A percentile compares a stretch with the other conserved stretches of the same genome.
Conservation (phyloP, 192 early-diverging fungal genomes). For the Gaertneriomyces semiglobifer region DNA sequence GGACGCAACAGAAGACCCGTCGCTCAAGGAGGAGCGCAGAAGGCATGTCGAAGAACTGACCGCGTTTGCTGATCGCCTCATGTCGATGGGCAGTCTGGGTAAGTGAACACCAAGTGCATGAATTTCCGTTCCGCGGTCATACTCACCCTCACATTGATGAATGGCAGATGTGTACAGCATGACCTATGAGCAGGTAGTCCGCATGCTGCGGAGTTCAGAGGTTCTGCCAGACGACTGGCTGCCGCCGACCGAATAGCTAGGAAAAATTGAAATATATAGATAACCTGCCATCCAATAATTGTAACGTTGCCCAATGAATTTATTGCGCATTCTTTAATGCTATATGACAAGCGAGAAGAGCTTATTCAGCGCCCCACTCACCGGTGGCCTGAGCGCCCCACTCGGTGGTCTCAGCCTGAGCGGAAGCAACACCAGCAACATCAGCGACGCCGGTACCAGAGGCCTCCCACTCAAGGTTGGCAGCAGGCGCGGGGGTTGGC, state of each 20-base stretch:
- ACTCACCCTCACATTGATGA: not conserved
- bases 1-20: not conserved
- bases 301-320: no score
- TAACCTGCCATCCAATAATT: no score
- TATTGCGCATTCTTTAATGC: no score
- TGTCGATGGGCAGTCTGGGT: conserved; percentile 42
- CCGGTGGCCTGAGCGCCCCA: conserved; percentile 63
- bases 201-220: conserved; percentile 37
- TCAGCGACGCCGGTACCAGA: conserved; percentile 32
- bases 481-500: conserved; percentile 33
- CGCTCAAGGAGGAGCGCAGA: conserved; percentile 18
- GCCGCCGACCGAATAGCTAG: not conserved
- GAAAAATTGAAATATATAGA: no score
- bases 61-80: conserved; percentile 38
- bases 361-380: conserved; percentile 30
- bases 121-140: not conserved
- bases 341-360: not conserved
- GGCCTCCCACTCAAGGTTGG: conserved; percentile 28
- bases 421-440: conserved; percentile 35
- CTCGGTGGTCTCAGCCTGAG: conserved; percentile 35
- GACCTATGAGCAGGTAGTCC: conserved; percentile 47
- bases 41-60: conserved; percentile 43
- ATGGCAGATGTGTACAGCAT: conserved; percentile 41
- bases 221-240: conserved; percentile 38
- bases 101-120: not conserved